Evolutionary conservation across 306 rosid species (phyloP).

Genomic region (Prosopis cineraria): DNA sequence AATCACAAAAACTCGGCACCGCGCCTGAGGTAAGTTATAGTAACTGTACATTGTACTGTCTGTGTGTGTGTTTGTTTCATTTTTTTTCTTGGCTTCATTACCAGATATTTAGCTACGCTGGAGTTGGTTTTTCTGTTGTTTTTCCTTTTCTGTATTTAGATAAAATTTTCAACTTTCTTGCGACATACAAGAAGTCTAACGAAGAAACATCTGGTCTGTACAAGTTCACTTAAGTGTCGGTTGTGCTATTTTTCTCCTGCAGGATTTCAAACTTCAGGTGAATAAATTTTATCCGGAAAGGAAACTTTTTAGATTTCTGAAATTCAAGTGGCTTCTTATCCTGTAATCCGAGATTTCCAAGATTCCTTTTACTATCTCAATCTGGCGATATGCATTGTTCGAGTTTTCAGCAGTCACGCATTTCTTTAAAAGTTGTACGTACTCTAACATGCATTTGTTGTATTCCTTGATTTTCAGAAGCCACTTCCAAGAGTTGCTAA

Average conservation of each 20-base stretch:
- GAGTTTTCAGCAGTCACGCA: neutral
- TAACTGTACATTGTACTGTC: neutral
- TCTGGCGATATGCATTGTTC: neutral
- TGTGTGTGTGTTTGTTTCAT: too few species aligned
- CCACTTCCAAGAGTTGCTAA: constrained; percentile 56
- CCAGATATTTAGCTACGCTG: constrained; percentile 2
- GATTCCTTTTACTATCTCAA: neutral
- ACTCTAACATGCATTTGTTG: neutral
- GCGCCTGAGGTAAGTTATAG: constrained; percentile 78
- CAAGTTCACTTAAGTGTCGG: constrained; percentile 21
- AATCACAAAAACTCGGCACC: constrained; percentile 64
- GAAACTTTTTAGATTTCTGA: neutral
- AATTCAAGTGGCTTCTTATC: neutral
- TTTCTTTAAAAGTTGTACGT: neutral
- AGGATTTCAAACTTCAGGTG: neutral
- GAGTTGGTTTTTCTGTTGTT: neutral
- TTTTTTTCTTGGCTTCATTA: neutral
- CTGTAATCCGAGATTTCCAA: neutral
- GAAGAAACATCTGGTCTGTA: neutral
- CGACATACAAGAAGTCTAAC: neutral
- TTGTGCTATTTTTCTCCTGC: constrained; percentile 2
- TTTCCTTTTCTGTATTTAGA: constrained; percentile 14
- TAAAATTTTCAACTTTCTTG: constrained; percentile 17
- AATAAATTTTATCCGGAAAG: neutral
- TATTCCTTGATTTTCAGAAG: constrained; percentile 54